Conservation (phyloP, 1,284 basidiomycete genomes). For the Ceratobasidium theobromae region DNA sequence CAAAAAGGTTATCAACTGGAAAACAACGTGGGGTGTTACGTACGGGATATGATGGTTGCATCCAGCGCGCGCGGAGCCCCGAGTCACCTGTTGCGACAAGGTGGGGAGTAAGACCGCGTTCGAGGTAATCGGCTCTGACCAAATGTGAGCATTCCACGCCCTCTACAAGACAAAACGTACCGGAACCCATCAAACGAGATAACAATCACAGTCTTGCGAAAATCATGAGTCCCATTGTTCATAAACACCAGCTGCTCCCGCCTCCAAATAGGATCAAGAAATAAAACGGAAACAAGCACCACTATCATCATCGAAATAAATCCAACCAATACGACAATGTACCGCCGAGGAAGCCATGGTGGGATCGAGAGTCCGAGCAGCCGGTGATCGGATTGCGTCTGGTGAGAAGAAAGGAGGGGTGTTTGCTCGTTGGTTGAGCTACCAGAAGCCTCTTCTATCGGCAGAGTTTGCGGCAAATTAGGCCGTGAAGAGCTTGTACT, state of each 20-base stretch:
- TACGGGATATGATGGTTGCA: constrained; percentile 85
- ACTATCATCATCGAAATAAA: constrained; percentile 3
- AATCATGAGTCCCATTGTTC: constrained; percentile 72
- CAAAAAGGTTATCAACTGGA: background rate
- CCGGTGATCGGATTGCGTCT: background rate
- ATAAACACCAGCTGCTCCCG: constrained; percentile 20
- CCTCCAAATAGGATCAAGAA: constrained; percentile 22
- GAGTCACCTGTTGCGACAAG: constrained; percentile 73
- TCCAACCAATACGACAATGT: constrained; percentile 13
- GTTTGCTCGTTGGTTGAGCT: background rate
- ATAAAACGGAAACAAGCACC: constrained; percentile 4
- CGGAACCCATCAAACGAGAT: constrained; percentile 85
- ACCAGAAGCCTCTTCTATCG: background rate
- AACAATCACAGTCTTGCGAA: constrained; percentile 76
- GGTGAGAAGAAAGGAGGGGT: constrained; percentile 7
- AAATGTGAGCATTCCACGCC: background rate
- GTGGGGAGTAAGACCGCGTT: constrained; percentile 78
- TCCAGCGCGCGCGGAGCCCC: constrained; percentile 79
- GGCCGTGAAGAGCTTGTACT: background rate
- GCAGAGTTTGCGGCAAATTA: background rate
- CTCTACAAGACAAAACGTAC: constrained; percentile 46
- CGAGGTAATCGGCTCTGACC: constrained; percentile 76
- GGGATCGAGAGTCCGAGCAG: constrained; percentile 8
- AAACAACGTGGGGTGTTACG: constrained; percentile 40
- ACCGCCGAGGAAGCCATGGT: constrained; percentile 17